phyloP scores from a whole-genome alignment of 331 rosid species.

The Malus hybrid region DNA sequence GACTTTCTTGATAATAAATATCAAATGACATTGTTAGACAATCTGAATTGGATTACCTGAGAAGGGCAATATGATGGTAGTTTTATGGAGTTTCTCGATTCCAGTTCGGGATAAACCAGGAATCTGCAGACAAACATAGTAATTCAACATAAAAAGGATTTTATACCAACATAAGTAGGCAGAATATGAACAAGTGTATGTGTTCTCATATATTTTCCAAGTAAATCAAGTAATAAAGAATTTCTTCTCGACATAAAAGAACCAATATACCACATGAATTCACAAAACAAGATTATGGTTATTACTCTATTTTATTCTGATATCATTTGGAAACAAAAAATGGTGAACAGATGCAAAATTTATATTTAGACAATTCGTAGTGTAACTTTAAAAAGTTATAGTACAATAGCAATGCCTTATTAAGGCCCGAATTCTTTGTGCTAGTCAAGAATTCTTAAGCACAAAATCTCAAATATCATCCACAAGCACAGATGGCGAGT shows the following conservation, averaged over 20 bases:
- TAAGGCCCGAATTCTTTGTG: neutral
- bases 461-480: no score
- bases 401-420: neutral
- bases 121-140: conserved; percentile 43
- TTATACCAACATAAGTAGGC: conserved; percentile 1
- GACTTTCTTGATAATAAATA: neutral
- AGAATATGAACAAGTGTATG: neutral
- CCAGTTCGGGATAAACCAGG: conserved; percentile 79
- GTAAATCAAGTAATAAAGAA: neutral
- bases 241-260: neutral
- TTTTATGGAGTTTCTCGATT: conserved; percentile 72
- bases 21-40: conserved; percentile 7
- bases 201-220: neutral
- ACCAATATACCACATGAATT: neutral
- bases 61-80: conserved; percentile 73
- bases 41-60: conserved; percentile 34
- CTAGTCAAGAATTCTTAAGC: neutral
- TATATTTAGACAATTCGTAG: neutral
- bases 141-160: conserved; percentile 4
- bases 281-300: neutral
- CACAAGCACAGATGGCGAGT: neutral
- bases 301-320: neutral
- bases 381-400: neutral
- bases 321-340: neutral
- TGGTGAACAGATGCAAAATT: neutral